A percentile compares a stretch with the other conserved stretches of the same genome.
Evolutionary conservation across 2,329 filamentous ascomycete genomes (phyloP).

Genomic region (Fusarium tricinctum): DNA sequence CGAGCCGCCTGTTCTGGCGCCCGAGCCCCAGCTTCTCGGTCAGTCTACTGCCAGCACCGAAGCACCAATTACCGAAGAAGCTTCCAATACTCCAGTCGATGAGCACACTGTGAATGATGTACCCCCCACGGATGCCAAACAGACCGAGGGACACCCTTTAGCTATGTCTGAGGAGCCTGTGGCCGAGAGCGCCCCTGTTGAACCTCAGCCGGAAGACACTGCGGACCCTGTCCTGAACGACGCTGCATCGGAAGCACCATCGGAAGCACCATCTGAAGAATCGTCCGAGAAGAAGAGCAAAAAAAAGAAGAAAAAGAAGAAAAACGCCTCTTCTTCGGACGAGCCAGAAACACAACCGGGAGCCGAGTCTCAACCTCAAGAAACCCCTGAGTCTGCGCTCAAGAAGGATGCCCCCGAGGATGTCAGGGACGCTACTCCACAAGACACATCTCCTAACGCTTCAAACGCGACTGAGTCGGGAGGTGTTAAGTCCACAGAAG

Average conservation of each 20-base stretch:
- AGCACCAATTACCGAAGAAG: neutral
- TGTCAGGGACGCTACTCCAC: slow-evolving; percentile 7
- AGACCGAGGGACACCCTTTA: slow-evolving; percentile 4
- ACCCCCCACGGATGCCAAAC: slow-evolving; percentile 10
- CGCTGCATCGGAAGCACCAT: slow-evolving; percentile 18
- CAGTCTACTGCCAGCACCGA: slow-evolving; percentile 3
- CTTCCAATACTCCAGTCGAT: neutral
- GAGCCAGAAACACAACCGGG: slow-evolving; percentile 37
- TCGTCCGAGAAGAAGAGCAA: slow-evolving; percentile 48
- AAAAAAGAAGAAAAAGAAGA: slow-evolving; percentile 57
- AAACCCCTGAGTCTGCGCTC: slow-evolving; percentile 14
- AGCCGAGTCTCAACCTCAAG: slow-evolving; percentile 22
- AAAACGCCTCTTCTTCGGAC: slow-evolving; percentile 31
- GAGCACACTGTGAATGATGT: neutral
- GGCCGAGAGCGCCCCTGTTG: slow-evolving; percentile 10
- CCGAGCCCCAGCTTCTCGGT: slow-evolving; percentile 30
- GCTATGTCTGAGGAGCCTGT: neutral
- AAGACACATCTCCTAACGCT: slow-evolving; percentile 21
- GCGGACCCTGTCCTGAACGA: slow-evolving; percentile 3
- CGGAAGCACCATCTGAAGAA: slow-evolving; percentile 17
- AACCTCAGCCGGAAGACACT: slow-evolving; percentile 20
- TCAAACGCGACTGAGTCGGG: slow-evolving; percentile 16
- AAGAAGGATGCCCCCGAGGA: slow-evolving; percentile 5
- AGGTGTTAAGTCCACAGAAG: slow-evolving; percentile 19
- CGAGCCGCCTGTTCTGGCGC: slow-evolving; percentile 14